phyloP scores from a whole-genome alignment of 495 filamentous ascomycete species.

The Aspergillus panamensis region DNA sequence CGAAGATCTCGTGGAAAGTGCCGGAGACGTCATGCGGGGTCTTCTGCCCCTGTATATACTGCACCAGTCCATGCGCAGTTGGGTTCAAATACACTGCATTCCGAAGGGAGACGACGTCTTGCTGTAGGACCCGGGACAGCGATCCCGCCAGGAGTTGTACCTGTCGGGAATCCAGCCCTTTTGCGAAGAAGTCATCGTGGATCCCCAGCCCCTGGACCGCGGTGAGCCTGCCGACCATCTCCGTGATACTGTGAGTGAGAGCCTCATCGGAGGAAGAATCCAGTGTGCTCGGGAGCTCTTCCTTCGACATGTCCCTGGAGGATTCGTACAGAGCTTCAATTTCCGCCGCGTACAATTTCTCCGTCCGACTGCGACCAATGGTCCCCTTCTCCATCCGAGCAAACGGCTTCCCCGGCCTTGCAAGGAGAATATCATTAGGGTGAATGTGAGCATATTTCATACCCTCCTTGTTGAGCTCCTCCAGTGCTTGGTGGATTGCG shows the following conservation, averaged over 20 bases:
- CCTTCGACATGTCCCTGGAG: not conserved
- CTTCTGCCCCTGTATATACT: not conserved
- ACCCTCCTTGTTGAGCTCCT: constrained; percentile 42
- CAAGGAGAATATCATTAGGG: constrained; percentile 31
- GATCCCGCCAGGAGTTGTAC: constrained; percentile 11
- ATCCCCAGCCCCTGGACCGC: not conserved
- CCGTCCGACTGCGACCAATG: constrained; percentile 43
- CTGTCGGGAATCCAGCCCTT: constrained; percentile 14
- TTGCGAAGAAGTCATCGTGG: constrained; percentile 12
- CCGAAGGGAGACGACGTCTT: not conserved
- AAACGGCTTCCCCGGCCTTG: constrained; percentile 49
- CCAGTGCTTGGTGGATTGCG: constrained; percentile 41
- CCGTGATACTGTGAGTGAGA: not conserved
- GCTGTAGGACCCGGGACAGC: not conserved
- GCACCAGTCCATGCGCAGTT: constrained; percentile 4
- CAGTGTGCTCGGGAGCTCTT: not conserved
- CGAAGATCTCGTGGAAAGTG: constrained; percentile 2
- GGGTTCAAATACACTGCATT: constrained; percentile 14
- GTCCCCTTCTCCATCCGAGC: constrained; percentile 53
- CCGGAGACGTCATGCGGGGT: not conserved
- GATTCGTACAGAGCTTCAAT: constrained; percentile 47
- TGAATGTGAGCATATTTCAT: constrained; percentile 40
- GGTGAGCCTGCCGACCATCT: not conserved
- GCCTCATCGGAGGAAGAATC: constrained; percentile 7
- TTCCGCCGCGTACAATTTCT: constrained; percentile 50